A percentile compares a stretch with the other conserved stretches of the same genome.
These are phyloP conservation scores for Musa acuminata DNA, from an alignment of 176 grass and related monocot species.

Conservation along the genomic window DNA sequence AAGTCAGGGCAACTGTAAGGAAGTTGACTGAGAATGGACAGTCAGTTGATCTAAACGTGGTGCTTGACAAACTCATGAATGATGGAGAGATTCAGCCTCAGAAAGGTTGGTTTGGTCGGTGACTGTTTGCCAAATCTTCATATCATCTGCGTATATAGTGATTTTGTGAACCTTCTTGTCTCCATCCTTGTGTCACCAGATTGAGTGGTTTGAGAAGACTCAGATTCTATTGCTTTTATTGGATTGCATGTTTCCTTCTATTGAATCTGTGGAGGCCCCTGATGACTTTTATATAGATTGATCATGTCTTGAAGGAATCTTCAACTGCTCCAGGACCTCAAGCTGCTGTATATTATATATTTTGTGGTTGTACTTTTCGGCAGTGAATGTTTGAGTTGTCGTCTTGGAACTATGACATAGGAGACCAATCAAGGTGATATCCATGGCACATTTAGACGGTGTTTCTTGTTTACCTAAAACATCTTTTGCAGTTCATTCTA, in stretches of 20 bases:
- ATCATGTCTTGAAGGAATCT: too few relatives aligned
- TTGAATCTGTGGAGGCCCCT: background rate
- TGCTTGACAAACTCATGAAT: slow-evolving; percentile 94
- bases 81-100: slow-evolving; percentile 52
- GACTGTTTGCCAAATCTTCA: background rate
- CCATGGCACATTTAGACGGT: too few relatives aligned
- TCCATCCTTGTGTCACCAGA: background rate
- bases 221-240: background rate
- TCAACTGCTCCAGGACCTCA: too few relatives aligned
- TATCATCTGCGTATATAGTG: background rate
- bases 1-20: slow-evolving; percentile 68
- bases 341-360: too few relatives aligned
- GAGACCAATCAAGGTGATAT: too few relatives aligned
- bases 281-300: background rate
- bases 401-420: too few relatives aligned
- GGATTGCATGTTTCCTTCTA: background rate
- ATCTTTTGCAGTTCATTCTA: too few relatives aligned
- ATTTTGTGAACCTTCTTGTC: background rate
- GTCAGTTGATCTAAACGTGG: slow-evolving; percentile 84
- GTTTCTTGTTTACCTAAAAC: too few relatives aligned
- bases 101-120: slow-evolving; percentile 58
- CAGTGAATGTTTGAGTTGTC: too few relatives aligned
- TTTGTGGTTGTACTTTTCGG: too few relatives aligned
- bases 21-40: slow-evolving; percentile 79
- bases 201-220: background rate